phyloP scores from a whole-genome alignment of 1,284 basidiomycete genomes.

The Ceratobasidium sp. region DNA sequence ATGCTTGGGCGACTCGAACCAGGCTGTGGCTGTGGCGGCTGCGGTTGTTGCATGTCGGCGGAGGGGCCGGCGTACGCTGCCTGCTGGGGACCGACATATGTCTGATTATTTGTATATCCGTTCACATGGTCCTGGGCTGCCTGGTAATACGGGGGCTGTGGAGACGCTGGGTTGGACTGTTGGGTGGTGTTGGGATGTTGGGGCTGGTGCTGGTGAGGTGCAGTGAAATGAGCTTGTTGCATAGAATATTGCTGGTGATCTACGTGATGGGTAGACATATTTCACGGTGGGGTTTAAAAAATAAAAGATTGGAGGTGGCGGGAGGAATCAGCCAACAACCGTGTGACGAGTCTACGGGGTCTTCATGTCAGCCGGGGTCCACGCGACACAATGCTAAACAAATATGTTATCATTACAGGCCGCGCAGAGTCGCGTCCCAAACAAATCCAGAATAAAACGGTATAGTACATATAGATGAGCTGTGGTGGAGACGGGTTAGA shows the following conservation, averaged over 20 bases:
- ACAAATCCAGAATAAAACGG: neutral
- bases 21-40: conserved; percentile 23
- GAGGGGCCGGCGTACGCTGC: conserved; percentile 20
- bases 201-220: conserved; percentile 43
- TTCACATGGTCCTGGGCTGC: conserved; percentile 30
- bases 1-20: conserved; percentile 14
- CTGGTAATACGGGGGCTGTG: conserved; percentile 35
- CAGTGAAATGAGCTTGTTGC: conserved; percentile 36
- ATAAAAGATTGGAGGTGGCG: conserved; percentile 28
- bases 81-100: conserved; percentile 28
- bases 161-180: conserved; percentile 15
- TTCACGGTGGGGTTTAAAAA: neutral
- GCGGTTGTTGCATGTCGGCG: conserved; percentile 32
- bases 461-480: conserved; percentile 6
- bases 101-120: conserved; percentile 32
- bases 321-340: conserved; percentile 10
- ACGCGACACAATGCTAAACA: neutral
- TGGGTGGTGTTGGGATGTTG: neutral
- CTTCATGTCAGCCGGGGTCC: neutral
- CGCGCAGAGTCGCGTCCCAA: conserved; percentile 7
- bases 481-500: neutral
- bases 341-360: conserved; percentile 1
- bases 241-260: conserved; percentile 24
- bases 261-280: conserved; percentile 38
- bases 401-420: neutral